Conservation (phyloP, 2,329 filamentous ascomycete species). For the Cryphonectria japonica region DNA sequence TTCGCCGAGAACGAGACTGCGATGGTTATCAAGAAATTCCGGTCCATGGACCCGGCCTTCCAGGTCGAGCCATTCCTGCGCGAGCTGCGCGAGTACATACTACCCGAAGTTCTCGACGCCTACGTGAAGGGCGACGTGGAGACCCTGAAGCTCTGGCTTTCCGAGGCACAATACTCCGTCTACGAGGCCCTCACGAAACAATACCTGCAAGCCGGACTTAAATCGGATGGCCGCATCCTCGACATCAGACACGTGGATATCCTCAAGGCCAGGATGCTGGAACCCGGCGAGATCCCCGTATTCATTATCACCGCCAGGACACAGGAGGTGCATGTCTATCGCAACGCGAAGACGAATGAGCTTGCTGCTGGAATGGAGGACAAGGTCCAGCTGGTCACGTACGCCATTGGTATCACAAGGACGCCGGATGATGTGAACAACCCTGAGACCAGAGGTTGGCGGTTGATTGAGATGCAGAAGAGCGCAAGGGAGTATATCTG, state of each 20-base stretch:
- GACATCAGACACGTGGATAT: constrained; percentile 96
- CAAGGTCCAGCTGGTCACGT: constrained; percentile 96
- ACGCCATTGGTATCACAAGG: constrained; percentile 93
- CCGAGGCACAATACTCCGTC: constrained; percentile 92
- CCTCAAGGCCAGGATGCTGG: constrained; percentile 76
- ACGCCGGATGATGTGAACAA: constrained; percentile 96
- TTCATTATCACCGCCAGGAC: constrained; percentile 97
- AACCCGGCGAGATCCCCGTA: constrained; percentile 86
- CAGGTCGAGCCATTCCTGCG: constrained; percentile 93
- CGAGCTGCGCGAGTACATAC: constrained; percentile 96
- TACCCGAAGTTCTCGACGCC: constrained; percentile 94
- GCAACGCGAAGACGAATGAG: constrained; percentile 85
- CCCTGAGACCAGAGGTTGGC: constrained; percentile 94
- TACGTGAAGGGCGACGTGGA: constrained; percentile 96
- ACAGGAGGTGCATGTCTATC: constrained; percentile 96
- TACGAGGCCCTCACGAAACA: constrained; percentile 97
- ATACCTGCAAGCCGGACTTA: constrained; percentile 89
- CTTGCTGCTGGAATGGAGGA: constrained; percentile 98
- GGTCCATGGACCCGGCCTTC: constrained; percentile 92
- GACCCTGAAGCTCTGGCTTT: constrained; percentile 92
- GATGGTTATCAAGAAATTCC: constrained; percentile 96
- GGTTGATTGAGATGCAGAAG: constrained; percentile 98
- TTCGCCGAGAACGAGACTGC: constrained; percentile 99
- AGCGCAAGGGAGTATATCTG: constrained; percentile 83
- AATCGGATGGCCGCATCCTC: constrained; percentile 91